A percentile compares a stretch with the other conserved stretches of the same genome.
phyloP scores from a whole-genome alignment of 352 stramenopile genomes.

The Phytophthora fragariae region DNA sequence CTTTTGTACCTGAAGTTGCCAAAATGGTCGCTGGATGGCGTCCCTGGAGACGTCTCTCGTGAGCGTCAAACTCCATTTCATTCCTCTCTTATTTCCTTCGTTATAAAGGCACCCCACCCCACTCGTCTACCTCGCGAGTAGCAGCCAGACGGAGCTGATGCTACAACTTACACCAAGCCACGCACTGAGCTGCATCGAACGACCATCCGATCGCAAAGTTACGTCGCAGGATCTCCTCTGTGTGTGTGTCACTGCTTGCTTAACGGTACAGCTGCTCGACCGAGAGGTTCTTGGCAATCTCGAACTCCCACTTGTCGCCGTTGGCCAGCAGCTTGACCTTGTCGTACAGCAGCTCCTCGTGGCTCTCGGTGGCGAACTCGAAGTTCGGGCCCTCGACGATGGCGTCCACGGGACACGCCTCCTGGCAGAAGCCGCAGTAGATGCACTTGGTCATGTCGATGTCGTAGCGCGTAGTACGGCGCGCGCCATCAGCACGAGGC shows the following conservation, averaged over 20 bases:
- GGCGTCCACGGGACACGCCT: slow-evolving; percentile 98
- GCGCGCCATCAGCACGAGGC: slow-evolving; percentile 96
- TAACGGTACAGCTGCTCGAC: slow-evolving; percentile 99
- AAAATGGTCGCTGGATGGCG: neutral
- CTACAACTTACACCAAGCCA: slow-evolving; percentile 21
- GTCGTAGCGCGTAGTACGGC: slow-evolving; percentile 99
- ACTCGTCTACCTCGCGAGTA: slow-evolving; percentile 16
- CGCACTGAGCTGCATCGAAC: neutral
- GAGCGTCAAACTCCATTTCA: slow-evolving; percentile 36
- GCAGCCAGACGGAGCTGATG: neutral
- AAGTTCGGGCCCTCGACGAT: slow-evolving; percentile 99
- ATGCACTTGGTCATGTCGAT: slow-evolving; percentile 99
- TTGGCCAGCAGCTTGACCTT: slow-evolving; percentile 99
- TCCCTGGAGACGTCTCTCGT: neutral
- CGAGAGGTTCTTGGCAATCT: slow-evolving; percentile 99
- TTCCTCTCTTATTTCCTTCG: slow-evolving; percentile 43
- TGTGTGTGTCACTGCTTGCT: slow-evolving; percentile 32
- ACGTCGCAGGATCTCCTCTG: neutral
- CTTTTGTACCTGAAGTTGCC: neutral
- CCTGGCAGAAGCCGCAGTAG: slow-evolving; percentile 98
- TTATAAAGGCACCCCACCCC: slow-evolving; percentile 36
- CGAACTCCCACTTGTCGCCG: slow-evolving; percentile 99
- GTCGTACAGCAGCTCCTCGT: slow-evolving; percentile 99
- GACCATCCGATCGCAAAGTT: slow-evolving; percentile 7
- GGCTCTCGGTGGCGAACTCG: slow-evolving; percentile 99